Evolutionary conservation across 1,284 basidiomycete species (phyloP), one percentile per base, ranked within the genome.

Genomic region (Pyrrhoderma lamaoense): DNA sequence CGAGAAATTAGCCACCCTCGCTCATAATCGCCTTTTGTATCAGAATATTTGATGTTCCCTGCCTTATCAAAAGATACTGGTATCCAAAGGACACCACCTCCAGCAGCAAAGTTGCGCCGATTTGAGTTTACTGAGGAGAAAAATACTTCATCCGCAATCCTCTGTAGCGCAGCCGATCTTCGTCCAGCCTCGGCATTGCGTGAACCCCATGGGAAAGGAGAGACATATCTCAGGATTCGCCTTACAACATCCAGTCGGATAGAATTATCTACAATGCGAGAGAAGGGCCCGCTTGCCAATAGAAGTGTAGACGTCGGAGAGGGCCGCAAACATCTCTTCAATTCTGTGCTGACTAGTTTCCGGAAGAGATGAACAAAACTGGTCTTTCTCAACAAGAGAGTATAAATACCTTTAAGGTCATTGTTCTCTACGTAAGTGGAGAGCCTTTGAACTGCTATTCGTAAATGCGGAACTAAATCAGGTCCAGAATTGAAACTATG

Each of bases 131-230:
- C 42, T 19, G 27, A 23, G 40, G 46, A 39, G 18, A 22, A 25
- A 22, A 75, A 82, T 8, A 87, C 51, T 3, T 66, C 64, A 8
- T 63, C 50, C 25, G 73, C 61, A 53, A 87, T 77, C 36, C 69
- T 70, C 2, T 67, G 56, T 19, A 83, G 61, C 45, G 71, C 73
- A 4, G 53, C 55, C 42, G 60, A 61, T 5, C 76, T 72, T 34
- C 84, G 74, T 51, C 73, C 66, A 2, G 71, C 76, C 59, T 87
- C 80, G 3, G 85, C 76, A 14, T 68, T 70, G 18, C 73, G 57
- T 42, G 79, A 78, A 3, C 87, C 87, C 88, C 88, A 90, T 2
- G 85, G 82, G 34, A 75, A 70, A 42, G 79, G 79, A 1, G 86
- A 89, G 39, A 80, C 67, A 59, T 79, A 84, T 11, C 85, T 83